These are phyloP conservation scores for Tulasnella sp. DNA, from an alignment of 768 basidiomycete genomes.

Conservation along the genomic window DNA sequence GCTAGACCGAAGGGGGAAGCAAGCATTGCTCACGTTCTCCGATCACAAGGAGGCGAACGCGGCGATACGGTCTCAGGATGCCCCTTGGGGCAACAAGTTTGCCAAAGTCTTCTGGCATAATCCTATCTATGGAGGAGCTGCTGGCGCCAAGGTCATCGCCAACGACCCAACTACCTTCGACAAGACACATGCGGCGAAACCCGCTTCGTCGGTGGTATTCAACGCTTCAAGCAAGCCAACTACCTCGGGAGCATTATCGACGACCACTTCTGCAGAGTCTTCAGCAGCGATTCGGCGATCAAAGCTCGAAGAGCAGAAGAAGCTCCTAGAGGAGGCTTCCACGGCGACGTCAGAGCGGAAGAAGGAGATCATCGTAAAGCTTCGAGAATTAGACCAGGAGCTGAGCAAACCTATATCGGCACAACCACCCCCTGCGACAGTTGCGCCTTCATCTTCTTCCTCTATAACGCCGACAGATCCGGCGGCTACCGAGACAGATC, in stretches of 20 bases:
- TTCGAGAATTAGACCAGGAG: slow-evolving; percentile 69
- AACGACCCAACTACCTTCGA: slow-evolving; percentile 62
- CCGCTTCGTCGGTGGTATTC: slow-evolving; percentile 8
- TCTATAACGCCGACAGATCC: slow-evolving; percentile 31
- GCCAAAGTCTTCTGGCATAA: slow-evolving; percentile 95
- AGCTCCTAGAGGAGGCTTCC: slow-evolving; percentile 58
- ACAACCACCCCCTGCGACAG: slow-evolving; percentile 21
- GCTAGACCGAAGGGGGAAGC: slow-evolving; percentile 58
- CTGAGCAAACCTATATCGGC: slow-evolving; percentile 42
- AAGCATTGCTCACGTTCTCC: slow-evolving; percentile 81
- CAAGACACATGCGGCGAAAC: slow-evolving; percentile 38
- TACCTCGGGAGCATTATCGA: slow-evolving; percentile 18
- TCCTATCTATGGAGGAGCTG: slow-evolving; percentile 80
- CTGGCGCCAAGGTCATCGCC: slow-evolving; percentile 65
- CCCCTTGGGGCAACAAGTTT: slow-evolving; percentile 89
- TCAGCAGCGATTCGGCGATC: slow-evolving; percentile 44
- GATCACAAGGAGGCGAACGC: slow-evolving; percentile 72
- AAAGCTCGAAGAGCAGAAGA: slow-evolving; percentile 82
- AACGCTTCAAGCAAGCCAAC: slow-evolving; percentile 19
- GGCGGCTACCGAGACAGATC: slow-evolving; percentile 48
- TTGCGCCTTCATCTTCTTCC: slow-evolving; percentile 21
- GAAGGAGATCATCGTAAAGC: slow-evolving; percentile 60
- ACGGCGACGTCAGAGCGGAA: slow-evolving; percentile 60
- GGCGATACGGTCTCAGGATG: slow-evolving; percentile 89
- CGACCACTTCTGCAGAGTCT: slow-evolving; percentile 21